Evolutionary conservation across 1,284 basidiomycete genomes (phyloP).

Genomic region (Volvariella surrecta): DNA sequence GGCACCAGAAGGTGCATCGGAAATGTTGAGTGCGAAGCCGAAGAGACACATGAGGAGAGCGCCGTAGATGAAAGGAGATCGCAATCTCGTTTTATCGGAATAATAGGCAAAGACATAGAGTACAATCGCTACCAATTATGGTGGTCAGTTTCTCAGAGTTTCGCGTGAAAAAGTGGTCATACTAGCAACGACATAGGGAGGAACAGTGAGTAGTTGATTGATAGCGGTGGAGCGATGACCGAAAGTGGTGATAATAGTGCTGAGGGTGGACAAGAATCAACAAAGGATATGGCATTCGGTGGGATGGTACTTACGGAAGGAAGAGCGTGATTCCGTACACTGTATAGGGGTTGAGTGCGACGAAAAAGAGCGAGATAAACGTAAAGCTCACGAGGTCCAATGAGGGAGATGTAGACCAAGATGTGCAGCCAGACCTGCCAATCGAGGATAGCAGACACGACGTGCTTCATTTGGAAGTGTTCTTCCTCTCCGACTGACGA

Average conservation of each 20-base stretch:
- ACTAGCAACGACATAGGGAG: constrained; percentile 60
- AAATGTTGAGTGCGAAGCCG: constrained; percentile 62
- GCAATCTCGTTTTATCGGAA: constrained; percentile 49
- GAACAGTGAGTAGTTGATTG: constrained; percentile 62
- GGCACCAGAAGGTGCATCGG: constrained; percentile 15
- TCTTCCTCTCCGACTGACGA: constrained; percentile 62
- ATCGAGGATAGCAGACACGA: constrained; percentile 45
- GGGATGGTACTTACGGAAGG: constrained; percentile 40
- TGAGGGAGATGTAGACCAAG: constrained; percentile 52
- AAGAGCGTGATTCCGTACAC: constrained; percentile 55
- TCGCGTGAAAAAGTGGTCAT: constrained; percentile 14
- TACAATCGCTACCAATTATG: constrained; percentile 32
- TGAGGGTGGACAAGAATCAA: constrained; percentile 40
- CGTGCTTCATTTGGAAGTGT: constrained; percentile 41
- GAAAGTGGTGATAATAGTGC: constrained; percentile 28
- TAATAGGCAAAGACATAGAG: constrained; percentile 44
- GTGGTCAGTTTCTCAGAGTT: not conserved
- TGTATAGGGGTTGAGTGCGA: constrained; percentile 9
- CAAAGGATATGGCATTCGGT: not conserved
- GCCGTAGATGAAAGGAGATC: constrained; percentile 51
- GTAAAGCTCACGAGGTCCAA: constrained; percentile 42
- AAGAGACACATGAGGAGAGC: constrained; percentile 45
- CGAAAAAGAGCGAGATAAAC: not conserved
- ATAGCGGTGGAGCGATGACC: constrained; percentile 47
- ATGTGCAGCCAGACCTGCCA: constrained; percentile 62